These are phyloP conservation scores for Fraxinus americana DNA, from an alignment of 257 asterid genomes.

Conservation along the genomic window DNA sequence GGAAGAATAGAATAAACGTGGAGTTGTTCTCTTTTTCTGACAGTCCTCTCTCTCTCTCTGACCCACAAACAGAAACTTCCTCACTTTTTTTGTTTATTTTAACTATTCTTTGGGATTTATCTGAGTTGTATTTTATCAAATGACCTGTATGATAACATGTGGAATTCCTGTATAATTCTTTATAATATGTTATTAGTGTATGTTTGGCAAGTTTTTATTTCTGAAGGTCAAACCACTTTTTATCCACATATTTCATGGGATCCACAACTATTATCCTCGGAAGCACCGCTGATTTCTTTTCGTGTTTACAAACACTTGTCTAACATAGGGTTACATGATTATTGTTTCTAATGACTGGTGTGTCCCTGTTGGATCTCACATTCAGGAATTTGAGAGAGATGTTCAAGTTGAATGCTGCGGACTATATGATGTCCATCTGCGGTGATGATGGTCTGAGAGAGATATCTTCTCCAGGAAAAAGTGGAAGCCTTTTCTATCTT, in stretches of 20 bases:
- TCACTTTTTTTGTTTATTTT: background rate
- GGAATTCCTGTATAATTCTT: background rate
- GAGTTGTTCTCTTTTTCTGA: background rate
- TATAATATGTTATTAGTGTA: background rate
- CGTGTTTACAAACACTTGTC: too few species aligned
- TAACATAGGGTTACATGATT: background rate
- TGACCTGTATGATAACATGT: background rate
- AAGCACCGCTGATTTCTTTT: too few species aligned
- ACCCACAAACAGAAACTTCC: background rate
- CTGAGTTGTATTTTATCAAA: background rate
- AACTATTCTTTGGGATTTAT: background rate
- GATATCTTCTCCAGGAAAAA: constrained; percentile 52
- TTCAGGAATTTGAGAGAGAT: constrained; percentile 93
- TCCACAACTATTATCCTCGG: too few species aligned
- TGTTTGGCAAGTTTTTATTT: too few species aligned
- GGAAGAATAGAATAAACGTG: background rate
- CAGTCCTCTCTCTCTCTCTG: background rate
- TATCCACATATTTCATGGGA: too few species aligned
- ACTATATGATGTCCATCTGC: constrained; percentile 97
- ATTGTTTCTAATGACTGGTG: constrained; percentile 20
- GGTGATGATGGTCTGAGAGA: constrained; percentile 92
- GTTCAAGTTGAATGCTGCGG: constrained; percentile 91
- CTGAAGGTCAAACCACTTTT: too few species aligned
- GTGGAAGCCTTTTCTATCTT: constrained; percentile 92
- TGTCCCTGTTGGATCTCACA: constrained; percentile 34